Base-by-base conservation (phyloP, 805 yeast genomes). In the Ogataea angusta region DNA sequence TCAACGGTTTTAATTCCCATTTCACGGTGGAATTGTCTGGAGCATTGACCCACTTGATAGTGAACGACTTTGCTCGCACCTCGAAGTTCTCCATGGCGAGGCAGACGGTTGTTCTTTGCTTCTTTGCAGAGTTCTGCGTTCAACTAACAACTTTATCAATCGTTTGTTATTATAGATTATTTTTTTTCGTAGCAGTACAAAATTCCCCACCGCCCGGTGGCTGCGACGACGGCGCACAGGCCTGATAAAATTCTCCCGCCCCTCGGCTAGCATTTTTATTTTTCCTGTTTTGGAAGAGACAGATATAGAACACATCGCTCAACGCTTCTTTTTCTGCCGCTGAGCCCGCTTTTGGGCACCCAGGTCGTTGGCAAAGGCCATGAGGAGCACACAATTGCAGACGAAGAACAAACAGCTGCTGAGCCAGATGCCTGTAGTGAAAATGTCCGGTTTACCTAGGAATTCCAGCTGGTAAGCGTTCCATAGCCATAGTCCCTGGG, bases 41-140 rank as follows among this genome's bases (percentile, higher is more conserved):
- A 6, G 85, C 85, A 47, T 80, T 76, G 40, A 90, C 80, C 98
- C 98, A 93, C 53, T 91, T 87, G 55, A 90, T 85, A 47, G 89
- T 78, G 56, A 86, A 91, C 42, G 93, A 84, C 61, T 87, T 85
- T 36, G 95, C 81, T 53, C 90, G 95, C 17, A 93, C 79, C 63
- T 91, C 97, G 35, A 93, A 75, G 2, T 89, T 81, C 63, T 91
- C 98, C 96, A 89, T 86, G 21, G 19, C 45, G 32, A 18, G 15
- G 34, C 24, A 19, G 16, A 18, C 18, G 9, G 29, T 14, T 36
- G 22, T 15, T 12, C 16, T 14, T 16, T 14, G 17, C 23, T 18
- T 10, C 18, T n/a, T 16, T 24, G 22, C 24, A 5, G 23, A 23
- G 8, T 24, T 25, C 14, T 14, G 10, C 7, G 23, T 15, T 2